Conservation (phyloP, 306 rosid genomes). For the Corylus avellana region DNA sequence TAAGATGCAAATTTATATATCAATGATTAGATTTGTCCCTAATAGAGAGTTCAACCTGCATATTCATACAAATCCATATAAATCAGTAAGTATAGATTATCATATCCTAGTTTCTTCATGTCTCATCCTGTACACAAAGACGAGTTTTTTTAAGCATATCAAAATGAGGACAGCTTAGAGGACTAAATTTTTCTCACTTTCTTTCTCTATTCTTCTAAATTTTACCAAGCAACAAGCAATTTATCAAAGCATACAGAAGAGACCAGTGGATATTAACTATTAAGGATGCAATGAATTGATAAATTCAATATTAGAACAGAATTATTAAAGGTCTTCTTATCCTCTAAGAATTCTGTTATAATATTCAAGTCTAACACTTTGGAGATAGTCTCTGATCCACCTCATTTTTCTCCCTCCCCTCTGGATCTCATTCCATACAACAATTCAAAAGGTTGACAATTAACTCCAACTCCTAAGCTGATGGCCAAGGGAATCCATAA, state of each 20-base stretch:
- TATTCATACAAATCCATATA: background rate
- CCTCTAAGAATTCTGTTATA: no score
- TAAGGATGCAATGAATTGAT: background rate
- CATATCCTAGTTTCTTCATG: background rate
- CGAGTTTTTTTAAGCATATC: background rate
- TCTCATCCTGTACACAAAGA: slow-evolving; percentile 3
- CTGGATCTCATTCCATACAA: no score
- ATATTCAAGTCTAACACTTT: background rate
- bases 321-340: no score
- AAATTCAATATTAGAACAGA: background rate
- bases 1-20: slow-evolving; percentile 8
- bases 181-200: background rate
- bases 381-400: background rate
- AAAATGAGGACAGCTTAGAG: background rate
- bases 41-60: background rate
- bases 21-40: background rate
- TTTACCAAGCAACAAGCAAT: background rate
- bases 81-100: background rate
- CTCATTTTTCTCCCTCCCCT: background rate
- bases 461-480: background rate
- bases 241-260: background rate
- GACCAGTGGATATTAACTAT: background rate
- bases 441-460: background rate
- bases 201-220: background rate
- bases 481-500: background rate